A percentile compares a stretch with the other conserved stretches of the same genome.
These are phyloP conservation scores for Paragyromitra xinjiangensis DNA, from an alignment of 495 filamentous ascomycete genomes.

Conservation along the genomic window DNA sequence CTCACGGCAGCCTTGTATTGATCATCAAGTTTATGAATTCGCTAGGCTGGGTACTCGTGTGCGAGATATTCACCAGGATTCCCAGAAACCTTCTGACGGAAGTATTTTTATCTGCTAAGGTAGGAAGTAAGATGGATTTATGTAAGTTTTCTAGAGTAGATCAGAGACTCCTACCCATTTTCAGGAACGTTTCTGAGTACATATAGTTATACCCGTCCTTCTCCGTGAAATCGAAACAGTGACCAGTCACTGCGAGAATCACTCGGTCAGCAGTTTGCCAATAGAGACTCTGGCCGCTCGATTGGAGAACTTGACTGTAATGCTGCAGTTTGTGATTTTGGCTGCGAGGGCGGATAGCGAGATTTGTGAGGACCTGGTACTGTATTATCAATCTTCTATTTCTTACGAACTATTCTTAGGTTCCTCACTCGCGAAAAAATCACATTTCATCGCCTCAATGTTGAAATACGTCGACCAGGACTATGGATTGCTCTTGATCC, in stretches of 20 bases:
- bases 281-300: neutral
- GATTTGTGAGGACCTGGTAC: slow-evolving; percentile 13
- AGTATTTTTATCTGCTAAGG: neutral
- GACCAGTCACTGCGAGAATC: slow-evolving; percentile 22
- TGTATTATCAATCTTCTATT: neutral
- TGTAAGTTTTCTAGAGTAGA: slow-evolving; percentile 12
- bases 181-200: neutral
- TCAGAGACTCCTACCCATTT: neutral
- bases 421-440: slow-evolving; percentile 15
- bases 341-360: slow-evolving; percentile 9
- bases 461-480: slow-evolving; percentile 37
- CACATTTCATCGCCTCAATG: slow-evolving; percentile 42
- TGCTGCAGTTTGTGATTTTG: slow-evolving; percentile 30
- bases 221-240: slow-evolving; percentile 39
- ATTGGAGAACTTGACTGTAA: slow-evolving; percentile 27
- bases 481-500: slow-evolving; percentile 25
- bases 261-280: slow-evolving; percentile 16
- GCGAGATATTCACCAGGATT: slow-evolving; percentile 24
- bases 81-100: slow-evolving; percentile 2
- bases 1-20: neutral
- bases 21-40: neutral
- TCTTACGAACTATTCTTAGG: slow-evolving; percentile 6
- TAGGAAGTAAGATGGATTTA: slow-evolving; percentile 5
- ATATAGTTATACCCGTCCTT: slow-evolving; percentile 33
- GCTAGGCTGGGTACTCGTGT: slow-evolving; percentile 38